phyloP scores from a whole-genome alignment of 768 basidiomycete species.

The Fomitopsis pulvina region DNA sequence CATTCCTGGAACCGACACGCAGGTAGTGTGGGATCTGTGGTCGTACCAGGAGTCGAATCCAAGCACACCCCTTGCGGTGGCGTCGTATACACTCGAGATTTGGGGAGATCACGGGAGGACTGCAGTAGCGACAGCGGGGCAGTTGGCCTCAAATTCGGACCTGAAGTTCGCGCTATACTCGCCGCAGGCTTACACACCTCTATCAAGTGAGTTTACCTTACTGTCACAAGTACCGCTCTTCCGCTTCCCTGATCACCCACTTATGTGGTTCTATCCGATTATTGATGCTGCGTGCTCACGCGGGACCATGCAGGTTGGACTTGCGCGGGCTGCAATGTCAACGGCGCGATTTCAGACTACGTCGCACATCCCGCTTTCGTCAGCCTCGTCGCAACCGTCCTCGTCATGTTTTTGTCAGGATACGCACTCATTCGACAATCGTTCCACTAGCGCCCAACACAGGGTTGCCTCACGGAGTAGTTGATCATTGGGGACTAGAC shows the following conservation, averaged over 20 bases:
- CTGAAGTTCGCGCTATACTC: conserved; percentile 82
- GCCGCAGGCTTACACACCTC: conserved; percentile 62
- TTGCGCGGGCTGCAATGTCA: conserved; percentile 43
- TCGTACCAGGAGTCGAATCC: conserved; percentile 60
- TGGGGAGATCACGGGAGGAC: conserved; percentile 75
- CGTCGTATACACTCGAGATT: conserved; percentile 72
- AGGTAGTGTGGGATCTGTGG: conserved; percentile 76
- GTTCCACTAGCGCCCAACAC: conserved; percentile 13
- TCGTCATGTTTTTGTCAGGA: conserved; percentile 65
- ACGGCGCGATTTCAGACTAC: conserved; percentile 28
- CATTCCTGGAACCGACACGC: conserved; percentile 63
- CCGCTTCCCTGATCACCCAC: neutral
- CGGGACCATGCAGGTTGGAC: conserved; percentile 40
- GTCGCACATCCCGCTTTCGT: conserved; percentile 48
- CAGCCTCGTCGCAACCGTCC: conserved; percentile 46
- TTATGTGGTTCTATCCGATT: no score
- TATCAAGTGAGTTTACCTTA: conserved; percentile 36
- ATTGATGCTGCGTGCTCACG: neutral
- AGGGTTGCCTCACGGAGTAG: no score
- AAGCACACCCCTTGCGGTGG: conserved; percentile 64
- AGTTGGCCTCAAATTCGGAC: conserved; percentile 59
- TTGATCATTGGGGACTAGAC: no score
- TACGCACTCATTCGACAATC: conserved; percentile 44
- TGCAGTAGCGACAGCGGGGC: conserved; percentile 52
- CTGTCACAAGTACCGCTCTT: neutral